Percentiles rank a stretch among this genome's conserved stretches.
These are phyloP conservation scores for Rhodomyrtus psidioides DNA, from an alignment of 441 rosid species.

Conservation along the genomic window DNA sequence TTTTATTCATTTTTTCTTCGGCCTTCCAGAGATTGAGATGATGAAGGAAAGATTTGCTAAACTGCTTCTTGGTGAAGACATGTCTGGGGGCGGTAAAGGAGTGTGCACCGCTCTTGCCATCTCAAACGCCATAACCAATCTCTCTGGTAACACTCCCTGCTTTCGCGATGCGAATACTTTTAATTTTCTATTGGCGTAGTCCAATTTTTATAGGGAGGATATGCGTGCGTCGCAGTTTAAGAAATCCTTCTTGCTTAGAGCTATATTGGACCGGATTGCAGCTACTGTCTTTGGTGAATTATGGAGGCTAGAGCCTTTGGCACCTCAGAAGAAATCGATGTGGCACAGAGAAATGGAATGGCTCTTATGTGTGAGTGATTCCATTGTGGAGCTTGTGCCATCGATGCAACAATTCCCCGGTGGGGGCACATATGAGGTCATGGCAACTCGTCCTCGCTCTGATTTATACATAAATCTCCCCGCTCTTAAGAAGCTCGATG, in stretches of 20 bases:
- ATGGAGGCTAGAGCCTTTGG: slow-evolving; percentile 93
- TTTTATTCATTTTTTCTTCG: not conserved
- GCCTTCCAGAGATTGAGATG: slow-evolving; percentile 65
- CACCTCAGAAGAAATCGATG: slow-evolving; percentile 80
- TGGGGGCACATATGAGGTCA: slow-evolving; percentile 91
- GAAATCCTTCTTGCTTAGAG: not conserved
- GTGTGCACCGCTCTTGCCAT: slow-evolving; percentile 96
- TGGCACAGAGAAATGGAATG: slow-evolving; percentile 94
- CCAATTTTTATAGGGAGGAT: not conserved
- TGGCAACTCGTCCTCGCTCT: slow-evolving; percentile 79
- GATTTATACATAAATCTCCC: slow-evolving; percentile 84
- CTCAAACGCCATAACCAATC: slow-evolving; percentile 94
- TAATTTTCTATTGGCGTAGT: not conserved
- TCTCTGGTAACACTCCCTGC: slow-evolving; percentile 53
- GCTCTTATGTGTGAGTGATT: slow-evolving; percentile 83
- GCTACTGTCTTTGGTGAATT: slow-evolving; percentile 96
- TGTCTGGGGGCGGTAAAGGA: slow-evolving; percentile 99
- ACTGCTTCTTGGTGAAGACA: slow-evolving; percentile 93
- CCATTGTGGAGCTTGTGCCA: slow-evolving; percentile 93
- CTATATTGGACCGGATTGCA: slow-evolving; percentile 10
- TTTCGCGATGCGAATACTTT: not conserved
- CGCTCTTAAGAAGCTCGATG: slow-evolving; percentile 94
- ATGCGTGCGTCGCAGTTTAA: not conserved
- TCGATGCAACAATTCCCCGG: slow-evolving; percentile 88
- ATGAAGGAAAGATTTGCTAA: slow-evolving; percentile 98